Evolutionary conservation across 192 early-diverging fungal genomes (phyloP).

Genomic region (Coemansia sp.): DNA sequence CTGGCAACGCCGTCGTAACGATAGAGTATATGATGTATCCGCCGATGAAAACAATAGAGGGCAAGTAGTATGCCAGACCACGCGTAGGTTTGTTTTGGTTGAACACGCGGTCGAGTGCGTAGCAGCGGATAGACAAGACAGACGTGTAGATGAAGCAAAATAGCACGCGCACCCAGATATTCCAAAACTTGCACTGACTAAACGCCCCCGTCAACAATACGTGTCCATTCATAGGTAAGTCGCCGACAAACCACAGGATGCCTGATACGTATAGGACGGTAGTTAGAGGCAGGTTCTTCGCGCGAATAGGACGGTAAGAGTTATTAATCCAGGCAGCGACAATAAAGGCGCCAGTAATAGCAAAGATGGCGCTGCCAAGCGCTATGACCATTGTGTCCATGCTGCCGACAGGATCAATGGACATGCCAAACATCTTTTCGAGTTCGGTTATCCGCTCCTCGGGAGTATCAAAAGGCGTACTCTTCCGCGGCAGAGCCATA

Average conservation of each 20-base stretch:
- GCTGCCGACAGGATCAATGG: conserved; percentile 15
- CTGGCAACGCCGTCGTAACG: conserved; percentile 8
- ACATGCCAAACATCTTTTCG: conserved; percentile 14
- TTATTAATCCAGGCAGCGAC: conserved; percentile 7
- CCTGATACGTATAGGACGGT: conserved; percentile 18
- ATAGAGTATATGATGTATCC: background rate
- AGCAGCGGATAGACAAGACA: conserved; percentile 10
- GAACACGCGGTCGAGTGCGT: conserved; percentile 17
- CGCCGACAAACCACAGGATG: conserved; percentile 29
- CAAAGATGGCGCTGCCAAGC: conserved; percentile 8
- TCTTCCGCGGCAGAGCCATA: background rate
- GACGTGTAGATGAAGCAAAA: conserved; percentile 21
- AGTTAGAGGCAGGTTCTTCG: conserved; percentile 26
- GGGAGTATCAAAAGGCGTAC: background rate
- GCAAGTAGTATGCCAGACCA: conserved; percentile 15
- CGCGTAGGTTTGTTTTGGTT: conserved; percentile 23
- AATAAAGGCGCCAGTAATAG: conserved; percentile 12
- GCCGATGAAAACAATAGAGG: conserved; percentile 6
- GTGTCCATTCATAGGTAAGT: conserved; percentile 25
- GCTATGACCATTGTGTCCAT: conserved; percentile 25
- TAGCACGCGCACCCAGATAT: conserved; percentile 21
- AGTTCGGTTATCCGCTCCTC: conserved; percentile 4
- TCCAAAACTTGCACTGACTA: conserved; percentile 21
- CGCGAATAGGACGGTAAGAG: conserved; percentile 22
- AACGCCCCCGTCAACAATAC: conserved; percentile 11